Evolutionary conservation across 345 rosid species (phyloP).

Genomic region (Turritis glabra): DNA sequence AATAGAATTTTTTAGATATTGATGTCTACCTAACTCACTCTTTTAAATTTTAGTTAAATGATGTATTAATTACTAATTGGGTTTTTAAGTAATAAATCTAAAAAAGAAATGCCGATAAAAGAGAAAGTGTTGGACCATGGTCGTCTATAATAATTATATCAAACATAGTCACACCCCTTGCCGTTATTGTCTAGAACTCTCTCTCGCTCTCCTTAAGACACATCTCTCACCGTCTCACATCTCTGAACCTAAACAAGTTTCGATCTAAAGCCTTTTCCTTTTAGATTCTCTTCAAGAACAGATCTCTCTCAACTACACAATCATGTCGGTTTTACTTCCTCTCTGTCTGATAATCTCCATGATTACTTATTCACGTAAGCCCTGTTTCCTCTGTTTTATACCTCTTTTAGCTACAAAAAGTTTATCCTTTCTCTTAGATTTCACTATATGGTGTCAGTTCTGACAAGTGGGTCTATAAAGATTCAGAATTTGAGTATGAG

Average conservation of each 20-base stretch:
- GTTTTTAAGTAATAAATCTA: not conserved
- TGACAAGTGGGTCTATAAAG: not conserved
- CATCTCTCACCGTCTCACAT: constrained; percentile 26
- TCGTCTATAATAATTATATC: constrained; percentile 18
- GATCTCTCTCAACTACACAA: not conserved
- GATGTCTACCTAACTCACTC: not conserved
- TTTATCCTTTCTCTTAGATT: not conserved
- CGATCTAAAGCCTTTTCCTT: constrained; percentile 15
- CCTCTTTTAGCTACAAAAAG: not conserved
- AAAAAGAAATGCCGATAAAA: not conserved
- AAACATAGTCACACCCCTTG: constrained; percentile 27
- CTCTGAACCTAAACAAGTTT: constrained; percentile 10
- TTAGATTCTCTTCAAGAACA: not conserved
- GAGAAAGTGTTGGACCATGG: constrained; percentile 28
- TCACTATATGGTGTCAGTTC: not conserved
- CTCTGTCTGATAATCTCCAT: constrained; percentile 61
- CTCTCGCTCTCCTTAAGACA: not conserved
- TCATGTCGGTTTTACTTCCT: constrained; percentile 60
- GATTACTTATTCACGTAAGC: constrained; percentile 73
- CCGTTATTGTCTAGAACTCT: constrained; percentile 34
- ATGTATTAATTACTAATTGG: not conserved
- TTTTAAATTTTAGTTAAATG: not conserved
- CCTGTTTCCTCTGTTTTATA: constrained; percentile 1
- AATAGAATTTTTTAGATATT: not conserved
- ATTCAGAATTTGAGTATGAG: constrained; percentile 2